Percentiles rank a stretch among this genome's conserved stretches.
phyloP scores from a whole-genome alignment of 257 asterid species.

The Przewalskia tangutica region DNA sequence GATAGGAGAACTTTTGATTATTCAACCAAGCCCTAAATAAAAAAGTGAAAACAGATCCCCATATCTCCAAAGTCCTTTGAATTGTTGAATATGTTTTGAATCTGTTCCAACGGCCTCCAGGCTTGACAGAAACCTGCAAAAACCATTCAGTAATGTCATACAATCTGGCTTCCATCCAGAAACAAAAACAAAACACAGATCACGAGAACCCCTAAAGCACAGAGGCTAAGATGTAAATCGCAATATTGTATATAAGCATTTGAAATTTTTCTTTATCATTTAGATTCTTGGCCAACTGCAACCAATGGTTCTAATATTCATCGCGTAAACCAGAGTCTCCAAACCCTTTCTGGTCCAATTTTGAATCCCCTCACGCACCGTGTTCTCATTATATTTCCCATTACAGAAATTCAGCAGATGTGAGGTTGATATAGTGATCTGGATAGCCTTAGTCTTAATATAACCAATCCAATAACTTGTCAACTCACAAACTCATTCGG shows the following conservation, averaged over 20 bases:
- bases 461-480: not conserved
- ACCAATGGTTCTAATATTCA: not conserved
- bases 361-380: not conserved
- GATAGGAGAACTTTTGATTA: slow-evolving; percentile 76
- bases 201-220: not conserved
- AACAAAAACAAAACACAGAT: not conserved
- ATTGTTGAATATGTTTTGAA: slow-evolving; percentile 91
- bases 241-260: not conserved
- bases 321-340: not conserved
- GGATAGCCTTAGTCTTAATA: not conserved
- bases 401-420: not conserved
- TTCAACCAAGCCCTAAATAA: slow-evolving; percentile 75
- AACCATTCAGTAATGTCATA: not conserved
- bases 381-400: not conserved
- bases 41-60: slow-evolving; percentile 89
- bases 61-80: slow-evolving; percentile 90
- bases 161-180: not conserved
- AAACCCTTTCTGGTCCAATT: not conserved
- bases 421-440: not conserved
- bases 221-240: not conserved
- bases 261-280: not conserved
- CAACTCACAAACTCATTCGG: not conserved
- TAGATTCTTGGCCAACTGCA: not conserved
- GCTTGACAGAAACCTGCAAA: slow-evolving; percentile 81
- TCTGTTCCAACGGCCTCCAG: slow-evolving; percentile 97